Percentiles rank a stretch among this genome's conserved stretches.
phyloP scores from a whole-genome alignment of 768 basidiomycete species.

The Auricularia cornea region DNA sequence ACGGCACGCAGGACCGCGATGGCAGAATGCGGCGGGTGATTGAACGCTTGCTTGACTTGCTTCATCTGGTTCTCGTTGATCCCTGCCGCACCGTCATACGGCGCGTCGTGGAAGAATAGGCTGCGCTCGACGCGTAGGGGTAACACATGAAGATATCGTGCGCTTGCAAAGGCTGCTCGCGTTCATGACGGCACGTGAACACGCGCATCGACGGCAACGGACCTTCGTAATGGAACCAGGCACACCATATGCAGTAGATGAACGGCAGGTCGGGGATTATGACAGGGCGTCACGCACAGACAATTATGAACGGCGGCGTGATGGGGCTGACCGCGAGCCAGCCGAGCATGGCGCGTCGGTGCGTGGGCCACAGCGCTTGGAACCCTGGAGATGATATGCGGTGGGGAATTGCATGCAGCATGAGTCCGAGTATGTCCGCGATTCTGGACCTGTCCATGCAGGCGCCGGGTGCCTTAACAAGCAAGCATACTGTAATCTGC shows the following conservation, averaged over 20 bases:
- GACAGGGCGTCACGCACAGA: constrained; percentile 59
- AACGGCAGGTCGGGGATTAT: constrained; percentile 78
- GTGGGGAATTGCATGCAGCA: no score
- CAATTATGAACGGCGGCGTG: constrained; percentile 66
- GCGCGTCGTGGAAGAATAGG: constrained; percentile 46
- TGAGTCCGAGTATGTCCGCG: no score
- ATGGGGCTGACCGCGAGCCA: constrained; percentile 64
- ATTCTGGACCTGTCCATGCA: no score
- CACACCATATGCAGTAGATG: constrained; percentile 78
- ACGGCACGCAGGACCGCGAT: constrained; percentile 56
- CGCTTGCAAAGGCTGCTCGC: constrained; percentile 54
- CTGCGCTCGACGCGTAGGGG: constrained; percentile 47
- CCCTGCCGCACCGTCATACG: constrained; percentile 28
- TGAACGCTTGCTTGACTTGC: constrained; percentile 37
- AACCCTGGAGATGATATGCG: no score
- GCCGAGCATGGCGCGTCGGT: constrained; percentile 53
- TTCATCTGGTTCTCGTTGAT: constrained; percentile 49
- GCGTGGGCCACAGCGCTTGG: constrained; percentile 4
- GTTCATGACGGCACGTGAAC: not conserved
- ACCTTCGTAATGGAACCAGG: constrained; percentile 64
- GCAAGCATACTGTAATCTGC: no score
- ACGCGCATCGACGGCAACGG: not conserved
- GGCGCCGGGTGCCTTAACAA: no score
- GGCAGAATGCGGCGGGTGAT: constrained; percentile 35
- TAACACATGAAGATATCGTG: constrained; percentile 56